Evolutionary conservation across 78 protist species (phyloP), one percentile per base, ranked within the genome.

Genomic region (Chrysochromulina tobinii): DNA sequence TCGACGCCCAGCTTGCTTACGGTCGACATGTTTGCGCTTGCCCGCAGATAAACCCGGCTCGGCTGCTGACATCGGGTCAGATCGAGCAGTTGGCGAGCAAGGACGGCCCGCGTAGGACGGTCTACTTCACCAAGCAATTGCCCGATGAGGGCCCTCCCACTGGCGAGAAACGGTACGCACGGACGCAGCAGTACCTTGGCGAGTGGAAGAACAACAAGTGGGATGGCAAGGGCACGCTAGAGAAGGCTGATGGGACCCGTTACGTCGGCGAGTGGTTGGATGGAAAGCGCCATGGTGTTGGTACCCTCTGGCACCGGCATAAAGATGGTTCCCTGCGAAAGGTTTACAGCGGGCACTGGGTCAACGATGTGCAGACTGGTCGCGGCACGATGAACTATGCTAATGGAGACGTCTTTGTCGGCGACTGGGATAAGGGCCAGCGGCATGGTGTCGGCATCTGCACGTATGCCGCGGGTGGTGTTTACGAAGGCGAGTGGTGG

Each of bases 401-500:
- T 25, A 20, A 68, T 66, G 92, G 92, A 2, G 53, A 14, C 53
- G 20, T 17, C 25, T 92, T 88, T 87, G 67, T 57, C 73, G 94
- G 94, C 7, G 21, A 88, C 25, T 93, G 94, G 94, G 1, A 27
- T 0, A 55, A 64, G 14, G 89, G 89, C 23, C 50, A 20, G 72
- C 64, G 68, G 81, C 81, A 75, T 8, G 94, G 94, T 54, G 51
- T 25, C 9, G 94, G 94, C 11, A 55, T 20, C 53, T 18, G 4
- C 17, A 54, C 4, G 18, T 87, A 68, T 38, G 68, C 89, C 11
- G 85, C 61, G 25, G 92, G 89, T 5, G 89, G 75, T 25, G 72
- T 58, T 4, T 89, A 61, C 68, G 94, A 90, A 58, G 94, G 94
- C 48, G 59, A 55, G 15, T 93, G 72, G 59, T 55, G 25, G 50